Evolutionary conservation across 208 protist species (phyloP).

Genomic region (Acanthamoeba triangularis): DNA sequence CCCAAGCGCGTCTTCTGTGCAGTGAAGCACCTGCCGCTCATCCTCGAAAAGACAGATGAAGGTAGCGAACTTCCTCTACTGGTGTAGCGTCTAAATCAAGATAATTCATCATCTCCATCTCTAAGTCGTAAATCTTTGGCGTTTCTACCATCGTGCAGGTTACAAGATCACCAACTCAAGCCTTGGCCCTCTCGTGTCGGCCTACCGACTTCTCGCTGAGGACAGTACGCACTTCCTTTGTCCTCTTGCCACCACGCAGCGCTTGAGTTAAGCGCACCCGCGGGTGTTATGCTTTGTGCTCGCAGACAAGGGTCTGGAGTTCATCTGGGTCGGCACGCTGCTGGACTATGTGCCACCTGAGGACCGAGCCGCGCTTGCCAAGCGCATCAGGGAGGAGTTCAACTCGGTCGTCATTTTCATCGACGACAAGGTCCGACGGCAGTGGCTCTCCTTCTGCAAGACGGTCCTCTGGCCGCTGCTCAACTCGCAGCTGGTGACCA

Average conservation of each 20-base stretch:
- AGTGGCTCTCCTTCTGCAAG: slow-evolving; percentile 73
- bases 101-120: too few relatives aligned
- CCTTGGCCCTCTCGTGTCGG: slow-evolving; percentile 27
- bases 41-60: slow-evolving; percentile 41
- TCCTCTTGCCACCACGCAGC: too few relatives aligned
- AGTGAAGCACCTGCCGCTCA: slow-evolving; percentile 50
- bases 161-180: slow-evolving; percentile 73
- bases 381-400: slow-evolving; percentile 57
- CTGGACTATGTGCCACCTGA: slow-evolving; percentile 55
- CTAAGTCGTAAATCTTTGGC: background rate
- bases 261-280: background rate
- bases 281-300: background rate
- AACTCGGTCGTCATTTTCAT: slow-evolving; percentile 62
- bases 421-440: slow-evolving; percentile 60
- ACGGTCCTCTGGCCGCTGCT: slow-evolving; percentile 72
- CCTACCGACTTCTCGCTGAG: slow-evolving; percentile 13
- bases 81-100: background rate
- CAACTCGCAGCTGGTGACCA: slow-evolving; percentile 78
- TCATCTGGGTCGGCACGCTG: slow-evolving; percentile 71
- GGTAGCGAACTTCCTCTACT: background rate
- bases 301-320: slow-evolving; percentile 45
- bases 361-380: slow-evolving; percentile 30
- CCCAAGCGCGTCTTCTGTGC: slow-evolving; percentile 59
- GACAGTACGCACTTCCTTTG: slow-evolving; percentile 1
- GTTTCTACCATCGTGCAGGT: background rate